phyloP scores from a whole-genome alignment of 805 yeast genomes.

The Candida nanaspora region DNA sequence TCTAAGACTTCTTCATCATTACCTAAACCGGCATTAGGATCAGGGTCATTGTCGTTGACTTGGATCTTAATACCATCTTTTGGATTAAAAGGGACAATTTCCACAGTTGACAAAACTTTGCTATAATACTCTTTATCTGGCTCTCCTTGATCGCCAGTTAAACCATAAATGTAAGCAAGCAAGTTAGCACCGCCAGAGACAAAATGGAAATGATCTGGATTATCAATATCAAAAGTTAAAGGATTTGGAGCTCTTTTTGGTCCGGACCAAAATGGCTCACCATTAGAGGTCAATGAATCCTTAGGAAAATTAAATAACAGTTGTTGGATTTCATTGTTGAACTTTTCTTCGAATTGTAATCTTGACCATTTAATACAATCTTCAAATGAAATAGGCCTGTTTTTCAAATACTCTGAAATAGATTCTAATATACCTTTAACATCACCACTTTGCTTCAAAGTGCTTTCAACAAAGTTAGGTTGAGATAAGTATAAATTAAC shows the following conservation, averaged over 20 bases:
- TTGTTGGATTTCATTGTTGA: constrained; percentile 80
- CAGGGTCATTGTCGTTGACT: constrained; percentile 81
- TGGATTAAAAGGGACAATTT: constrained; percentile 66
- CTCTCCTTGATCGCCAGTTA: constrained; percentile 62
- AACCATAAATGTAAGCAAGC: constrained; percentile 84
- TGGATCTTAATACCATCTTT: constrained; percentile 72
- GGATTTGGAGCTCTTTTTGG: constrained; percentile 95
- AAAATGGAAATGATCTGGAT: constrained; percentile 75
- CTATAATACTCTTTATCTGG: constrained; percentile 42
- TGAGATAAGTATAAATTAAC: constrained; percentile 87
- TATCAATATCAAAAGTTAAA: constrained; percentile 66
- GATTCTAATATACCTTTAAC: constrained; percentile 80
- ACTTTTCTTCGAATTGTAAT: constrained; percentile 77
- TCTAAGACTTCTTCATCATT: constrained; percentile 60
- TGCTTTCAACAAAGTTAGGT: constrained; percentile 86
- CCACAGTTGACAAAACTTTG: constrained; percentile 42
- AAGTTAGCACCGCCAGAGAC: constrained; percentile 86
- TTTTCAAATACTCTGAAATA: constrained; percentile 64
- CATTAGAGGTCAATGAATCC: constrained; percentile 84
- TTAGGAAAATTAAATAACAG: constrained; percentile 89
- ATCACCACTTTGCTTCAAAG: constrained; percentile 88
- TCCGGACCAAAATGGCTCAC: constrained; percentile 96
- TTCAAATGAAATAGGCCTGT: constrained; percentile 84
- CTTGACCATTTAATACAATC: constrained; percentile 97
- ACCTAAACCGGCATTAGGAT: constrained; percentile 54